phyloP scores from a whole-genome alignment of 495 filamentous ascomycete genomes.

The Aspergillus cavernicola region DNA sequence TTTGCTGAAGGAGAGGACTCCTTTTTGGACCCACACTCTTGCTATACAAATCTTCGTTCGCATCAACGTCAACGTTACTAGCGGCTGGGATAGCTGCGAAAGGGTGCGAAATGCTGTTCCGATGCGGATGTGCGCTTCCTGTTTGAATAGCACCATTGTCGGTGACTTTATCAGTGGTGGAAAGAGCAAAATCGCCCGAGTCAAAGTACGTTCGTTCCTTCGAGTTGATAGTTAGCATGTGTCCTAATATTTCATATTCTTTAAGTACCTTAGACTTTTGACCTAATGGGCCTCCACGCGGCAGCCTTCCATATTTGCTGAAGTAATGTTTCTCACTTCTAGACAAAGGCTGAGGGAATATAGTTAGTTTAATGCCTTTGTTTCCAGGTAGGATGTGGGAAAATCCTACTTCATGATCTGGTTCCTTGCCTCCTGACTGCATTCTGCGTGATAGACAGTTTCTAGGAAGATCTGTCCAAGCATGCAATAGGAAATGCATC shows the following conservation, averaged over 20 bases:
- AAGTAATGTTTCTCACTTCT: constrained; percentile 7
- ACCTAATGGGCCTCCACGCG: constrained; percentile 8
- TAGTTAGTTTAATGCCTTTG: no score
- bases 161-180: constrained; percentile 20
- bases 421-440: no score
- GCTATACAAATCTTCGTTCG: constrained; percentile 20
- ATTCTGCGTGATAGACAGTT: no score
- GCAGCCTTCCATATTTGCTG: constrained; percentile 9
- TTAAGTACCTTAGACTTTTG: constrained; percentile 2
- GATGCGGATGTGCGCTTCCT: constrained; percentile 25
- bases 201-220: constrained; percentile 32
- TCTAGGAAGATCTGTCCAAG: no score
- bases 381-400: no score
- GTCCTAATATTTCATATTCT: not conserved
- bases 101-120: constrained; percentile 28
- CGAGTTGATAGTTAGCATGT: constrained; percentile 23
- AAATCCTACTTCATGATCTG: no score
- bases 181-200: constrained; percentile 33
- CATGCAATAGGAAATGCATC: no score
- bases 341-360: constrained; percentile 4
- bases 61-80: constrained; percentile 27
- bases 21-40: not conserved
- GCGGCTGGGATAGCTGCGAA: constrained; percentile 25
- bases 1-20: not conserved
- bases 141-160: constrained; percentile 25